These are phyloP conservation scores for Aspergillus steynii DNA, from an alignment of 495 filamentous ascomycete species.

Conservation along the genomic window DNA sequence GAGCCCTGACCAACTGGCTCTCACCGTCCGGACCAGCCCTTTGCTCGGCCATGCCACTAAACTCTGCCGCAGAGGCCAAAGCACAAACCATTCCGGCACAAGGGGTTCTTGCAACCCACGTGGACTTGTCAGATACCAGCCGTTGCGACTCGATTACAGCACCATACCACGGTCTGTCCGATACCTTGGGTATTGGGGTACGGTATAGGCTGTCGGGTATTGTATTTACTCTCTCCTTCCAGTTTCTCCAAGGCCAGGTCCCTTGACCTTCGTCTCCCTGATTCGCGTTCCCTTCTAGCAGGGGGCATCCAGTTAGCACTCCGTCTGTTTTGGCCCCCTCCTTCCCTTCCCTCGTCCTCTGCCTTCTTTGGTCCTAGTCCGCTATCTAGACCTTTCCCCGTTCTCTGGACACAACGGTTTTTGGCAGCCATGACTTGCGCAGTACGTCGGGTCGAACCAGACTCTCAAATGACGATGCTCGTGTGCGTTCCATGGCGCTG, in stretches of 20 bases:
- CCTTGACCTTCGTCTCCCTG: no score
- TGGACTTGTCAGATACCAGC: conserved; percentile 24
- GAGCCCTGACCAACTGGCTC: not conserved
- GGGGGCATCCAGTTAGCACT: no score
- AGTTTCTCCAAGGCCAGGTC: not conserved
- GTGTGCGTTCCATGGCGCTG: not conserved
- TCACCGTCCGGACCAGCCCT: not conserved
- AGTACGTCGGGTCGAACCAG: not conserved
- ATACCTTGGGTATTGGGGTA: not conserved
- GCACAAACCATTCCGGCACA: conserved; percentile 20
- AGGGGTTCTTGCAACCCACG: conserved; percentile 23
- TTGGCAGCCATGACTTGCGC: not conserved
- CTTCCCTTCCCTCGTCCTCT: not conserved
- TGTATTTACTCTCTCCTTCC: not conserved
- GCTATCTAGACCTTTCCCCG: not conserved
- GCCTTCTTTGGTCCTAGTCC: no score
- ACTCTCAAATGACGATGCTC: no score
- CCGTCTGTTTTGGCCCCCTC: not conserved
- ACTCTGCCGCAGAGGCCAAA: conserved; percentile 8
- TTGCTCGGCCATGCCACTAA: not conserved
- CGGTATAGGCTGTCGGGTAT: not conserved
- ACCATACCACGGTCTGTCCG: not conserved
- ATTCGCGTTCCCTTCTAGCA: no score
- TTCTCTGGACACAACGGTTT: not conserved
- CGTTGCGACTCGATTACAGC: conserved; percentile 14